Percentiles rank a stretch among this genome's conserved stretches.
These are phyloP conservation scores for Mortierella alpina DNA, from an alignment of 192 early-diverging fungal genomes.

Conservation along the genomic window DNA sequence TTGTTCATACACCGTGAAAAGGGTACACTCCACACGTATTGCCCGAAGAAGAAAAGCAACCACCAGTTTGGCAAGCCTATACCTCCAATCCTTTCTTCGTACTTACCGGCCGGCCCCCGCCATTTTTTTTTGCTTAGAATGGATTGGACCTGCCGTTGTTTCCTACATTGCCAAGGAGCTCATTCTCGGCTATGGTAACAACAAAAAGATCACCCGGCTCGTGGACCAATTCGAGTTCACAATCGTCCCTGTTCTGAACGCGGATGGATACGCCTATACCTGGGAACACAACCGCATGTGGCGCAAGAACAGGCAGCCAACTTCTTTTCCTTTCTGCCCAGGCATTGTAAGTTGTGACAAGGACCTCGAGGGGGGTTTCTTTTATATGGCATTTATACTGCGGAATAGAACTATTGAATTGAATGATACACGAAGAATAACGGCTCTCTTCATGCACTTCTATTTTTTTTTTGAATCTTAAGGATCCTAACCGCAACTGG, in stretches of 20 bases:
- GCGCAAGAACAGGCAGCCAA: conserved; percentile 74
- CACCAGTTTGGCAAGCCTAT: too few relatives aligned
- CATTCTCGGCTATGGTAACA: conserved; percentile 57
- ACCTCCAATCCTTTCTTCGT: neutral
- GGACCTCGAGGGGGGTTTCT: neutral
- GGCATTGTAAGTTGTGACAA: conserved; percentile 57
- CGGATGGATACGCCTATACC: conserved; percentile 72
- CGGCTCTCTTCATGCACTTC: neutral
- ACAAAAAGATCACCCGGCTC: conserved; percentile 57
- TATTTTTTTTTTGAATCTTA: neutral
- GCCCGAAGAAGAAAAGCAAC: too few relatives aligned
- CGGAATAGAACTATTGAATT: neutral
- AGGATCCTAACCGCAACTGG: conserved; percentile 75
- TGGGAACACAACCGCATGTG: conserved; percentile 62
- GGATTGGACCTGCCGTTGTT: conserved; percentile 67
- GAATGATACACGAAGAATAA: neutral
- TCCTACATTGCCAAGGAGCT: conserved; percentile 67
- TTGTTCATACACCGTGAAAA: neutral
- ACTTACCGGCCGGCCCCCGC: neutral
- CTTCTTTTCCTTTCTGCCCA: conserved; percentile 60
- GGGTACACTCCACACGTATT: too few relatives aligned
- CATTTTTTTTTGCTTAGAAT: conserved; percentile 7
- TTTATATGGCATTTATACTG: neutral
- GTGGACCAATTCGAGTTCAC: conserved; percentile 63
- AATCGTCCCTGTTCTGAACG: conserved; percentile 73